A percentile compares a stretch with the other conserved stretches of the same genome.
Conservation (phyloP, 257 asterid species). For the Solanum megistacrolobum region DNA sequence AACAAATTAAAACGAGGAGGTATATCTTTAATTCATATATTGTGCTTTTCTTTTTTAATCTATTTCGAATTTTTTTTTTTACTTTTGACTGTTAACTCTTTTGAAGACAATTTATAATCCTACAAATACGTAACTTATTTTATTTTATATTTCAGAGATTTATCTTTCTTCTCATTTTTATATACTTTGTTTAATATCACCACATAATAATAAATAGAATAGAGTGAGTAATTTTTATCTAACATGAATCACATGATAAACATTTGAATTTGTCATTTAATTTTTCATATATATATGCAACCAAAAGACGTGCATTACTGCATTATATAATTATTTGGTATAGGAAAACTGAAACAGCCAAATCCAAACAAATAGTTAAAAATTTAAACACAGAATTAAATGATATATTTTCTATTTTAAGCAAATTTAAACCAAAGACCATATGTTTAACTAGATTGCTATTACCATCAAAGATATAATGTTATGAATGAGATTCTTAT, state of each 20-base stretch:
- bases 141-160: too few species aligned
- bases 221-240: not conserved
- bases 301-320: not conserved
- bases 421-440: not conserved
- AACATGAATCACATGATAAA: not conserved
- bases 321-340: not conserved
- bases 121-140: not conserved
- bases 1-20: too few species aligned
- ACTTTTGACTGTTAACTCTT: too few species aligned
- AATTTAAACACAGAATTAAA: too few species aligned
- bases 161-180: not conserved
- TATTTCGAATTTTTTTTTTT: not conserved
- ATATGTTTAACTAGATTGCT: not conserved
- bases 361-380: not conserved
- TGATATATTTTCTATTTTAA: not conserved
- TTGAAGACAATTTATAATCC: not conserved
- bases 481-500: too few species aligned
- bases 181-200: not conserved
- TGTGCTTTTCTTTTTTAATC: not conserved
- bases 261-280: not conserved
- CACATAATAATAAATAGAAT: not conserved
- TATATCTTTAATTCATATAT: too few species aligned
- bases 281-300: not conserved
- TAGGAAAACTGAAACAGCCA: not conserved
- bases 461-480: too few species aligned